A percentile compares a stretch with the other conserved stretches of the same genome.
phyloP scores from a whole-genome alignment of 2,329 filamentous ascomycete genomes.

The Apiospora malaysiana region DNA sequence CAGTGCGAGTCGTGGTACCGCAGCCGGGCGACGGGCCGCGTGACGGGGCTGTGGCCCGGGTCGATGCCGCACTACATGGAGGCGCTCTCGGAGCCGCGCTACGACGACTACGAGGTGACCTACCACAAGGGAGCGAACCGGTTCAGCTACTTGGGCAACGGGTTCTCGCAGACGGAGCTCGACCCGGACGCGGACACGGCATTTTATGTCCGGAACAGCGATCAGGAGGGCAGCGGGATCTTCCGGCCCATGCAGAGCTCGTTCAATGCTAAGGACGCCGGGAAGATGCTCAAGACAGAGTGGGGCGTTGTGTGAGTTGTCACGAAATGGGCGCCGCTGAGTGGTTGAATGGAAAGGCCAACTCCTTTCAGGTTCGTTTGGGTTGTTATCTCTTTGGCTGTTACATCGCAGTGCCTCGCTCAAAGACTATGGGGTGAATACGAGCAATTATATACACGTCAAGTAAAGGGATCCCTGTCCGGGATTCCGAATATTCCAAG shows the following conservation, averaged over 20 bases:
- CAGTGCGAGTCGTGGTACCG: slow-evolving; percentile 30
- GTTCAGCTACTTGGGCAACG: slow-evolving; percentile 25
- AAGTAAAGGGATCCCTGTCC: no score
- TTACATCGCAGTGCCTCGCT: no score
- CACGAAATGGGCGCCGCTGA: neutral
- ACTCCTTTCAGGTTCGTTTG: no score
- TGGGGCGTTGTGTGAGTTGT: neutral
- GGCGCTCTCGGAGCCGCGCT: slow-evolving; percentile 29
- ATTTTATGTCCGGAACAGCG: neutral
- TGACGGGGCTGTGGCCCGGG: slow-evolving; percentile 29
- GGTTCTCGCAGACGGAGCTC: slow-evolving; percentile 25
- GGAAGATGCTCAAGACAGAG: neutral
- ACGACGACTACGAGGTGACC: slow-evolving; percentile 31
- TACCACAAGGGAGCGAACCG: slow-evolving; percentile 22
- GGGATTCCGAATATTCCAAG: no score
- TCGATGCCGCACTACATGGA: slow-evolving; percentile 29
- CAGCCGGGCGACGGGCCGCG: slow-evolving; percentile 23
- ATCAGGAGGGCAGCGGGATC: neutral
- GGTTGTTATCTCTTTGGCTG: no score
- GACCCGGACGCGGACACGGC: neutral
- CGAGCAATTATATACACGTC: no score
- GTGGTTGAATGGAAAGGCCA: no score
- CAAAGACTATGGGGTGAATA: no score
- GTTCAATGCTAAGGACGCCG: neutral
- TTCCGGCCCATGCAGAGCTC: neutral